Percentiles rank a stretch among this genome's conserved stretches.
These are phyloP conservation scores for Fraxinus cuspidata DNA, from an alignment of 257 asterid species.

Conservation along the genomic window DNA sequence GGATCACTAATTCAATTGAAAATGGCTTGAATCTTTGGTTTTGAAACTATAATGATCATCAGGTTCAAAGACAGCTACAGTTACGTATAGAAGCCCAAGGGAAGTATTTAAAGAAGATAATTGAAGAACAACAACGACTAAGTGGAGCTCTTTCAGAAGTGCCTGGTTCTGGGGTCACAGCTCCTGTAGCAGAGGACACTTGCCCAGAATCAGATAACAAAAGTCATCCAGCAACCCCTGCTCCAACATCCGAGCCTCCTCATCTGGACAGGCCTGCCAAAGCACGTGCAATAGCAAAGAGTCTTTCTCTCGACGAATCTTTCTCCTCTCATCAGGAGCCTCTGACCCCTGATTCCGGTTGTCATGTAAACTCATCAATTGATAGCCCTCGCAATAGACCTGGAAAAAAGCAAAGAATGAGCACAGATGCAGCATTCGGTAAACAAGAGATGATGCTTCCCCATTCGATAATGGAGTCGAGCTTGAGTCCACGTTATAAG, in stretches of 20 bases:
- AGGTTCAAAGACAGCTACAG: constrained; percentile 95
- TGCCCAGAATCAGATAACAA: constrained; percentile 48
- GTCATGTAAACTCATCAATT: constrained; percentile 36
- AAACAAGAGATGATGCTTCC: constrained; percentile 41
- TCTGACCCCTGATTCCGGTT: constrained; percentile 76
- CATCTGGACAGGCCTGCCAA: constrained; percentile 48
- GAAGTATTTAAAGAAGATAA: constrained; percentile 83
- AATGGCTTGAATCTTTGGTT: background rate
- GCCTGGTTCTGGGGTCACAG: constrained; percentile 45
- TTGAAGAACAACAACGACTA: constrained; percentile 88
- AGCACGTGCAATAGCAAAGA: constrained; percentile 44
- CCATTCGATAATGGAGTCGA: constrained; percentile 49
- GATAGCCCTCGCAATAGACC: constrained; percentile 48
- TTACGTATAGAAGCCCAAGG: constrained; percentile 96
- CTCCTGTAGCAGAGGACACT: constrained; percentile 38
- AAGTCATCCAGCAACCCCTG: constrained; percentile 80
- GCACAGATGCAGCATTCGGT: constrained; percentile 33
- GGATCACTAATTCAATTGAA: background rate
- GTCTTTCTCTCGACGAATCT: constrained; percentile 62
- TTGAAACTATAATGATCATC: constrained; percentile 12
- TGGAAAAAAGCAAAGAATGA: constrained; percentile 50
- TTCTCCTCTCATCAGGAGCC: constrained; percentile 82
- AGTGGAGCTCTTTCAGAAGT: constrained; percentile 69
- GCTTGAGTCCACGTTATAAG: constrained; percentile 42
- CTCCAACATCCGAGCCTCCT: constrained; percentile 67